These are phyloP conservation scores for Harringtonia aguacate DNA, from an alignment of 2,329 filamentous ascomycete genomes.

Conservation along the genomic window DNA sequence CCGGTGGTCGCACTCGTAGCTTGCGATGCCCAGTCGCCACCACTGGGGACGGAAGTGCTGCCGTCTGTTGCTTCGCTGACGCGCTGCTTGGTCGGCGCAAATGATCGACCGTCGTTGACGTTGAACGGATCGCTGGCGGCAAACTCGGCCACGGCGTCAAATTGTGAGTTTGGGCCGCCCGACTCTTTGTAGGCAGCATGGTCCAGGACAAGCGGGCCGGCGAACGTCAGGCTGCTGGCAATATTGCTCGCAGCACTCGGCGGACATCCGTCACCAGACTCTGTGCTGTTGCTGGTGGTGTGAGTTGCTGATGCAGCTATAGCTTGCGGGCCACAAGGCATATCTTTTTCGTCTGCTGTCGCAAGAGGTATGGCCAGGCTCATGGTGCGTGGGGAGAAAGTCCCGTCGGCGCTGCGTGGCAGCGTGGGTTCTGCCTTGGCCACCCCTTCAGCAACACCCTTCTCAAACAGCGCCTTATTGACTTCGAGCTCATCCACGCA, in stretches of 20 bases:
- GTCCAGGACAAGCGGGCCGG: constrained; percentile 21
- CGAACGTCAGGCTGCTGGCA: constrained; percentile 16
- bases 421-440: constrained; percentile 32
- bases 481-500: constrained; percentile 69
- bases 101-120: constrained; percentile 27
- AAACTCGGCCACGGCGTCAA: constrained; percentile 36
- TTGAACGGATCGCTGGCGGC: constrained; percentile 39
- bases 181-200: constrained; percentile 28
- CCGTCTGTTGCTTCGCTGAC: constrained; percentile 53
- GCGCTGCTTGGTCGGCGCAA: constrained; percentile 34
- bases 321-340: constrained; percentile 3
- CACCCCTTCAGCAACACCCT: constrained; percentile 54
- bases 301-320: too few species aligned
- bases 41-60: constrained; percentile 40
- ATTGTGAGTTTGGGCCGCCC: constrained; percentile 32
- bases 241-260: constrained; percentile 4
- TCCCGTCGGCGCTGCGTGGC: constrained; percentile 26
- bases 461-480: constrained; percentile 68
- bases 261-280: background rate
- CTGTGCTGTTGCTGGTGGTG: background rate
- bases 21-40: constrained; percentile 52
- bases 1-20: constrained; percentile 52
- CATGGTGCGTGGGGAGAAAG: constrained; percentile 34
- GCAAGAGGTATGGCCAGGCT: constrained; percentile 22
- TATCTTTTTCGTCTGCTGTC: constrained; percentile 5